Base-by-base conservation (phyloP, 2,329 filamentous ascomycete species). In the Neocatenulostroma microsporum region DNA sequence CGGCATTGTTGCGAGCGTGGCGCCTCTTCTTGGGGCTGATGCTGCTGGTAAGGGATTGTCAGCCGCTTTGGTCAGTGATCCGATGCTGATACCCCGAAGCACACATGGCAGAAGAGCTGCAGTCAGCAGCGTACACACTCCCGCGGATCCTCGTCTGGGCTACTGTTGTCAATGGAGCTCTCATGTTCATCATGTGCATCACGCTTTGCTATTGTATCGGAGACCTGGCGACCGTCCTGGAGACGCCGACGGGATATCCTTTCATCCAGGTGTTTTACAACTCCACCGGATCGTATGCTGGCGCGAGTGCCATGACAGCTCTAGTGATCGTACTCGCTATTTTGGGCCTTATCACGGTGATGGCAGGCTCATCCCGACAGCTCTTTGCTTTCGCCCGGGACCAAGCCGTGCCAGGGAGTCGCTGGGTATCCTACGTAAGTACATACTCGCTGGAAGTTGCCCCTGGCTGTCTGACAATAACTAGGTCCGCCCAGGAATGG, bases 161-260 rank as follows among this genome's bases (percentile, higher is more conserved):
- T 3, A 36, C 44, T 11, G 34, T 44, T 6, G 30, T 50, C 6
- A 57, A 55, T 33, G 49, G 44, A 1, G 23, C 40, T 2, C 26
- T 54, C 2, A 50, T 42, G 13, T 51, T 55, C 30, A 26, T 52
- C 20, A 49, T 51, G 44, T 26, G 40, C 8, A 39, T 55, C 6
- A 58, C 56, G 3, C 48, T 59, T 32, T 51, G 57, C 30, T 57
- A 60, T 31, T 51, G 54, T 20, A 32, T 61, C 6, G 46, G 55
- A 14, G 34, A 36, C 18, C 17, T 21, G 5, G 28, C 25, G 2
- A 18, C 14, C 6, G 26, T 13, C 12, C 10, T 27, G n/a, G 15
- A 21, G 7, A 20, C 38, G 12, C 12, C 38, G 7, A 27, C 24
- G 5, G 31, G 36, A 17, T 34, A 29, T 21, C 34, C 40, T 5